Evolutionary conservation across 2,329 filamentous ascomycete genomes (phyloP), one percentile per base, ranked within the genome.

Genomic region (Diaporthe batatas): DNA sequence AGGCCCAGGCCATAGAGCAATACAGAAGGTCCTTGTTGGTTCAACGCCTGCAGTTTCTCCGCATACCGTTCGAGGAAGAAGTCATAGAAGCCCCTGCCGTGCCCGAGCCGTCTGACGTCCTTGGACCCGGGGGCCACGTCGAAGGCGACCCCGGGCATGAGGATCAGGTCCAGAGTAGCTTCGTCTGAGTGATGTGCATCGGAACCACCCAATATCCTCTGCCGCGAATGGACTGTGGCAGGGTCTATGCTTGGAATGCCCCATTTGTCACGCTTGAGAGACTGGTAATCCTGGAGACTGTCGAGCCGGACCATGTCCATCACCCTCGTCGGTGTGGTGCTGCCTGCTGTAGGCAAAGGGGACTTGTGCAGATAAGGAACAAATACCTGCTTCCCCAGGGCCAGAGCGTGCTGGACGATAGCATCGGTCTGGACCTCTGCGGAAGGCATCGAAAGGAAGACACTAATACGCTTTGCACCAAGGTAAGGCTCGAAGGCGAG

Each of bases 71-170:
- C 90, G 80, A 99, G 84, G 82, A 98, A 99, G 82, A 91, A 93
- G 84, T 99, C 96, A 86, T 99, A 99, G 84, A 97, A 99, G 42
- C 96, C 96, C 82, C 94, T 97, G 72, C 96, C 96, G 82, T 99
- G 96, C 53, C 96, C 96, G 25, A 98, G 88, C 77, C 96, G 89
- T 76, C 92, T 90, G 74, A 96, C 88, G 16, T 84, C 85, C 3
- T 86, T 86, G 32, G 82, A 82, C 14, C 83, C 79, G 18, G 83
- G 81, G 73, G 90, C 87, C 67, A 86, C 77, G 81, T 98, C 95
- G 82, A 99, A 99, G 3, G 94, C 96, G 78, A 99, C 93, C 16
- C 95, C 96, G 0, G 96, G 96, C 86, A 98, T 90, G 36, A 99
- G 87, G 75, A 99, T 93, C 76, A 99, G 82, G 81, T 99, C 96